Evolutionary conservation across 129 eudicot genomes (phyloP).

Genomic region (Flaveria sonorensis): DNA sequence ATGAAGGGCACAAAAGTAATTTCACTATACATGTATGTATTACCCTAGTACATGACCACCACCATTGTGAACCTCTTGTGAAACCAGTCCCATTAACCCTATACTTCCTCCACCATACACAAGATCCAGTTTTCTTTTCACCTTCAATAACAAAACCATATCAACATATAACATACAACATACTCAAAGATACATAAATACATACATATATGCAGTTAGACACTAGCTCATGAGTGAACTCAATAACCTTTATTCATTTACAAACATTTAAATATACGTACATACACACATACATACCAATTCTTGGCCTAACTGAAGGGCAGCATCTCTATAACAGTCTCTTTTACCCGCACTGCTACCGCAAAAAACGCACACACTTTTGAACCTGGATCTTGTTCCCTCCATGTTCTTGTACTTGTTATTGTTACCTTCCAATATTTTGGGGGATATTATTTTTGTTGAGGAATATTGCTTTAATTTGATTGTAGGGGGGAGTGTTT

Average conservation of each 20-base stretch:
- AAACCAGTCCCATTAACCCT: conserved; percentile 68
- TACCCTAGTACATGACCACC: conserved; percentile 77
- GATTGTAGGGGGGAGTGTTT: conserved; percentile 18
- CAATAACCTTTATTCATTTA: not conserved
- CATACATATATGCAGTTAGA: not conserved
- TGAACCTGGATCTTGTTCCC: conserved; percentile 53
- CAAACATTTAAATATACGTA: not conserved
- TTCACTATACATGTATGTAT: not conserved
- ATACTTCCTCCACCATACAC: conserved; percentile 78
- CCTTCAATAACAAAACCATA: conserved; percentile 42
- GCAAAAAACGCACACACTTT: conserved; percentile 68
- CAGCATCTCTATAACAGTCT: conserved; percentile 66
- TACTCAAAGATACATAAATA: not conserved
- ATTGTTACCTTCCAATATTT: conserved; percentile 20
- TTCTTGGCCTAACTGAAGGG: conserved; percentile 62
- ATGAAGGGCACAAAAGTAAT: conserved; percentile 18
- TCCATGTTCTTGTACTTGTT: conserved; percentile 35
- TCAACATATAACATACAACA: not conserved
- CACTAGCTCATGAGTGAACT: not conserved
- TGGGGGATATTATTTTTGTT: conserved; percentile 3
- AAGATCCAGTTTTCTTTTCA: conserved; percentile 50
- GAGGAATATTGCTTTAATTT: conserved; percentile 17
- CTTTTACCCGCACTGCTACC: conserved; percentile 72
- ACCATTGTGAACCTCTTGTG: conserved; percentile 60
- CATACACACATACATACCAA: conserved; percentile 40